These are phyloP conservation scores for Cajanus cajan DNA, from an alignment of 306 rosid species.

Conservation along the genomic window DNA sequence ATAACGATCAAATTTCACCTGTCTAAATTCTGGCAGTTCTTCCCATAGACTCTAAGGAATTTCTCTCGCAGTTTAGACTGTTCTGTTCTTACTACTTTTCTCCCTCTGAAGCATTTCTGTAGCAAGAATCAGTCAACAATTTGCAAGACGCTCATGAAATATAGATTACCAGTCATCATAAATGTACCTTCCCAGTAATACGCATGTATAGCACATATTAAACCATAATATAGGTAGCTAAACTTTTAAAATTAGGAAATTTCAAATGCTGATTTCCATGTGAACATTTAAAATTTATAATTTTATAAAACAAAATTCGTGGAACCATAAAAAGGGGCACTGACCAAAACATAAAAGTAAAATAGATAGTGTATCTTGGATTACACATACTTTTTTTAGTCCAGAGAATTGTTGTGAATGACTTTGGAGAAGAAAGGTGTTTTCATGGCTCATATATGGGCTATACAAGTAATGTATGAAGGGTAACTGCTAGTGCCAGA, in stretches of 20 bases:
- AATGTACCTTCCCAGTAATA: conserved; percentile 12
- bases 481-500: too few species aligned
- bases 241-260: conserved; percentile 25
- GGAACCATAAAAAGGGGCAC: neutral
- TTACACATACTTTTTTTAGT: neutral
- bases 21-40: conserved; percentile 61
- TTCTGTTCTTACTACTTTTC: conserved; percentile 62
- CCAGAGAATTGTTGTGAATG: too few species aligned
- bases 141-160: conserved; percentile 27
- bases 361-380: neutral
- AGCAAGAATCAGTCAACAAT: conserved; percentile 58
- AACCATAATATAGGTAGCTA: conserved; percentile 20
- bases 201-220: neutral
- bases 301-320: neutral
- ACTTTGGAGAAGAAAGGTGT: too few species aligned
- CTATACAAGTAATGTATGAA: too few species aligned
- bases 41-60: conserved; percentile 61
- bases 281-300: neutral
- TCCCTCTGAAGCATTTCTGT: conserved; percentile 99
- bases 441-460: too few species aligned
- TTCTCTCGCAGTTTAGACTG: conserved; percentile 65
- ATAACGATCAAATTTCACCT: conserved; percentile 50
- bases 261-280: conserved; percentile 9
- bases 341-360: neutral
- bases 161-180: neutral